Conservation (phyloP, 257 asterid species). For the Gentiana straminea region DNA sequence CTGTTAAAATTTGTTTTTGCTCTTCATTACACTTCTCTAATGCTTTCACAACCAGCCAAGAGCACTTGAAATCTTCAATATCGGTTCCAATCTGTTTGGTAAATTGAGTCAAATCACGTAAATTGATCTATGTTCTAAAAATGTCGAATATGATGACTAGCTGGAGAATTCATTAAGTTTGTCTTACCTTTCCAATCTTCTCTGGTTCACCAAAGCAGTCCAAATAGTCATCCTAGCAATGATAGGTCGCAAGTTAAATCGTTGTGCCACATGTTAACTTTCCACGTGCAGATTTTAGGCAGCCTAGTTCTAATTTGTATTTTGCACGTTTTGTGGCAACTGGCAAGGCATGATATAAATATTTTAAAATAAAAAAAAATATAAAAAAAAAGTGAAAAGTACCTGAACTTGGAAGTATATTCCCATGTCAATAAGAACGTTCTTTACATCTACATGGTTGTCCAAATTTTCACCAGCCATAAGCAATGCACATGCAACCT, state of each 20-base stretch:
- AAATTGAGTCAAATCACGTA: background rate
- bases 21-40: constrained; percentile 21
- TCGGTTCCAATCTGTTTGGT: constrained; percentile 31
- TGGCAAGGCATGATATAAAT: no score
- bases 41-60: constrained; percentile 37
- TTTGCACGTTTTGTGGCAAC: no score
- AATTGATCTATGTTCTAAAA: background rate
- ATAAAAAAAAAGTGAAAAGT: background rate
- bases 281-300: no score
- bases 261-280: background rate
- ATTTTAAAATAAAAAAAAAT: no score
- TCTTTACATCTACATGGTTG: constrained; percentile 50
- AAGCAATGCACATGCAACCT: constrained; percentile 96
- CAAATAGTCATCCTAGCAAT: constrained; percentile 30
- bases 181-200: constrained; percentile 33
- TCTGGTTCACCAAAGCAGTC: constrained; percentile 37
- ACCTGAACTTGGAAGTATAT: constrained; percentile 97
- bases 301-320: no score
- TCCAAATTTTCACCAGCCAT: constrained; percentile 91
- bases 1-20: constrained; percentile 21
- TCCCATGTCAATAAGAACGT: constrained; percentile 86
- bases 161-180: background rate
- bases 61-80: constrained; percentile 34
- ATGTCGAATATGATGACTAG: background rate
- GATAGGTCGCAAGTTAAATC: background rate